phyloP scores from a whole-genome alignment of 164 flowering plant genomes.

The Chimonanthus salicifolius region DNA sequence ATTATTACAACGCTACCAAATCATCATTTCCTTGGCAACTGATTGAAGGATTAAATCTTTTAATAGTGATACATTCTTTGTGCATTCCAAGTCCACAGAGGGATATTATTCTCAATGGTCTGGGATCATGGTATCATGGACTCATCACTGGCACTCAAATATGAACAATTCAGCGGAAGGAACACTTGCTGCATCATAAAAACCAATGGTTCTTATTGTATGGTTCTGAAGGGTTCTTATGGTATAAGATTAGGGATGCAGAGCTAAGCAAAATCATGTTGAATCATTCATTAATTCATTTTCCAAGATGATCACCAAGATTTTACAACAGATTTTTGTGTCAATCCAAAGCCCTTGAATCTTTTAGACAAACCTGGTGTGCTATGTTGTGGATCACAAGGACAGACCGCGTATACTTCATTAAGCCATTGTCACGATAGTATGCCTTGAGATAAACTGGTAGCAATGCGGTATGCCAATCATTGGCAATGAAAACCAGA shows the following conservation, averaged over 20 bases:
- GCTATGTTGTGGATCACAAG: constrained; percentile 96
- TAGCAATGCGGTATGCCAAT: constrained; percentile 95
- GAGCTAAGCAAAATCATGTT: neutral
- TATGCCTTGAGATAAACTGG: constrained; percentile 93
- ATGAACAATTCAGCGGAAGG: neutral
- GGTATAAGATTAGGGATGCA: too few relatives aligned
- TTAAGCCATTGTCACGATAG: constrained; percentile 85
- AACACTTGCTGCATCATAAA: too few relatives aligned
- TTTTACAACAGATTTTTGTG: neutral
- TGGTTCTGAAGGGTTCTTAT: too few relatives aligned
- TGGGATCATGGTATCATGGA: neutral
- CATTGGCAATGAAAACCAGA: constrained; percentile 92
- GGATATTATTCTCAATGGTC: neutral
- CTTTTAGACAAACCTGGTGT: constrained; percentile 68
- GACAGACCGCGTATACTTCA: constrained; percentile 74
- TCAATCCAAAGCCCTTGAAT: neutral
- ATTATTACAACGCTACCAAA: neutral
- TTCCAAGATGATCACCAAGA: neutral
- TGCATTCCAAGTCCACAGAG: neutral
- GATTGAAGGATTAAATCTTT: neutral
- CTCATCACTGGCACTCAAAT: neutral
- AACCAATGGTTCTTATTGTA: too few relatives aligned
- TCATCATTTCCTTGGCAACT: neutral
- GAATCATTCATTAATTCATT: neutral
- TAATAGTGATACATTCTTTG: neutral